Base-by-base conservation (phyloP, 2,329 filamentous ascomycete species). In the Aspergillus brunneoviolaceus region DNA sequence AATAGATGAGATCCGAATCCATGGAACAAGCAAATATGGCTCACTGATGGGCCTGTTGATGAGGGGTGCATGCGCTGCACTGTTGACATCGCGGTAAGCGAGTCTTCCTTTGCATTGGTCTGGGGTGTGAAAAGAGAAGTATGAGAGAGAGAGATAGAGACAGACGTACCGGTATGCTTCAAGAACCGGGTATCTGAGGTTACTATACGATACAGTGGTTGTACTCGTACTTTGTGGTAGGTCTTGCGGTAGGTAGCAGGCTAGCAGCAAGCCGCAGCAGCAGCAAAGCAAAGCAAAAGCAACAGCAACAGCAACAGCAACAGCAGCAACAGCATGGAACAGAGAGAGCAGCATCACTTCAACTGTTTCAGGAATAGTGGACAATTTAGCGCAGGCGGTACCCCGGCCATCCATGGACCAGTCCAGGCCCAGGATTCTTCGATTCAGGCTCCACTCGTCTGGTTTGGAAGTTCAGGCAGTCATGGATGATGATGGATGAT, bases 351-450 rank as follows among this genome's bases (percentile, higher is more conserved):
- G 39, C 39, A 45, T 45, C 39, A 45, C 14, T 19, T 10, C 14
- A 45, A 19, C 39, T 45, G 39, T 12, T 35, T 31, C 51, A 29
- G 51, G 51, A n/a, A 16, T 45, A 19, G 39, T 45, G 51, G 27
- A 29, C 57, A 31, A 45, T 21, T 23, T 53, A 35, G 56, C n/a
- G 42, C 27, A 27, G 19, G 45, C 57, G 51, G 47, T 55, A 59
- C 51, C 45, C 47, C 52, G 45, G 49, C 33, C 51, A 61, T 42
- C 50, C 49, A 63, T 63, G 61, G 61, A 49, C 61, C 56, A 57
- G 59, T 59, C 61, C 61, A 63, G 61, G 61, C 61, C 61, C 54
- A 9, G 57, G 11, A 63, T 63, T 35, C 33, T 16, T 57, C 59
- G 59, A 61, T 61, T 53, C 58, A 59, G 47, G 61, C 42, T 39